Evolutionary conservation across 2,329 filamentous ascomycete genomes (phyloP), one percentile per base, ranked within the genome.

Genomic region (Epichloe hybrida): DNA sequence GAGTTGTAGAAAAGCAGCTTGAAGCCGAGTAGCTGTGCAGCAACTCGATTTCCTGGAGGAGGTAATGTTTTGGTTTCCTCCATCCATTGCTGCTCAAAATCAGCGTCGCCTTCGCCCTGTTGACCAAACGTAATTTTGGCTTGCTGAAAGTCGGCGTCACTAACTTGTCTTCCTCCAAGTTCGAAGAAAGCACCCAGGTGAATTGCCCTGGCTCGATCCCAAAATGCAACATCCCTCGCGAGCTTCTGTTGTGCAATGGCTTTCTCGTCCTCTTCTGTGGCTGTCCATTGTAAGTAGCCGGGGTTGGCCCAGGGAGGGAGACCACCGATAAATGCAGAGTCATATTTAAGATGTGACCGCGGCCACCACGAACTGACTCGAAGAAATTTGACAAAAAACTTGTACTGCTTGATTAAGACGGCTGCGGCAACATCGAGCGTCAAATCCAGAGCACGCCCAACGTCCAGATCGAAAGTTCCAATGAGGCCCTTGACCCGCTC

Each of bases 341-440:
- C 61, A 37, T 69, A 63, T 57, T 76, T 65, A 13, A 64, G 55
- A 23, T 66, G 74, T 47, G 79, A 80, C 47, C 83, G 81, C 2
- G 93, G 93, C 93, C 93, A 98, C 93, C 93, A 98, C 23, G 91
- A 95, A 69, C 91, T 97, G 52, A 83, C 82, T 52, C 91, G 79
- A 23, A 98, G 73, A 46, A 97, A 83, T 64, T 95, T 95, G 64
- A 97, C 84, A 96, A 97, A 69, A 69, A 97, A 98, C 35, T 85
- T 82, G 64, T 84, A 89, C 57, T 95, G 88, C 62, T 94, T 94
- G 60, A 98, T 87, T 49, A 98, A 78, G 1, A 95, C 84, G 12
- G 90, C 88, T 1, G 93, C 93, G 62, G 95, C 95, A 35, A 97
- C 89, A 63, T 98, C 93, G 17, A 98, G 76, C 0, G 89, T 94